Evolutionary conservation across 2,329 filamentous ascomycete species (phyloP).

Genomic region (Exophiala aquamarina): DNA sequence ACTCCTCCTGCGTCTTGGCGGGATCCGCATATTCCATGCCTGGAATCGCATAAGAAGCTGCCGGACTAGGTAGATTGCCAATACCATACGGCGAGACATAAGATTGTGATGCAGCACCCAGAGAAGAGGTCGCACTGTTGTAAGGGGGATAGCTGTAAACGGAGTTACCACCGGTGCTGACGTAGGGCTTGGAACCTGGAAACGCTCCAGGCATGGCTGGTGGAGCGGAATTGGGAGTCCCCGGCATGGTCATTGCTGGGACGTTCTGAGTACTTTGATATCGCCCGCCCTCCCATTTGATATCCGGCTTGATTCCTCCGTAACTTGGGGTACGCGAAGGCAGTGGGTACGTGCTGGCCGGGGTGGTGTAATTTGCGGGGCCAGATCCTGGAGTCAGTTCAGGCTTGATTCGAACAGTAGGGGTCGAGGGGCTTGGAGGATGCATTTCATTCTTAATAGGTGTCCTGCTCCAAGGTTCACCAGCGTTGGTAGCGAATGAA

Average conservation of each 20-base stretch:
- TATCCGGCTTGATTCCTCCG: background rate
- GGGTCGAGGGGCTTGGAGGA: background rate
- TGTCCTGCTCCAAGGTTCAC: background rate
- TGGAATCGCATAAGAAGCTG: background rate
- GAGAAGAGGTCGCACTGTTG: constrained; percentile 1
- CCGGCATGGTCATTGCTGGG: background rate
- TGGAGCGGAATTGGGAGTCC: background rate
- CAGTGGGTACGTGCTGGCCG: no score
- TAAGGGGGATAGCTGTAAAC: constrained; percentile 17
- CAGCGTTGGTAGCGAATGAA: background rate
- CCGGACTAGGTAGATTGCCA: background rate
- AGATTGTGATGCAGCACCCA: background rate
- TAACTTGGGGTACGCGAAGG: no score
- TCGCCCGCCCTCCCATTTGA: constrained; percentile 4
- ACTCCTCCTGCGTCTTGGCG: constrained; percentile 61
- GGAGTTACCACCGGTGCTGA: constrained; percentile 17
- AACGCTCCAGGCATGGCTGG: constrained; percentile 22
- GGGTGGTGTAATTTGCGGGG: no score
- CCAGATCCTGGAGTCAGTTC: background rate
- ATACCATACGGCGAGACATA: background rate
- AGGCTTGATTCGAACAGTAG: constrained; percentile 2
- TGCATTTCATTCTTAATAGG: background rate
- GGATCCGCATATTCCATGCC: constrained; percentile 38
- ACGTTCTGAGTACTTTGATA: no score
- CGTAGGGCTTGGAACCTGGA: constrained; percentile 7